These are phyloP conservation scores for Alternaria triticimaculans DNA, from an alignment of 2,329 filamentous ascomycete genomes.

Conservation along the genomic window DNA sequence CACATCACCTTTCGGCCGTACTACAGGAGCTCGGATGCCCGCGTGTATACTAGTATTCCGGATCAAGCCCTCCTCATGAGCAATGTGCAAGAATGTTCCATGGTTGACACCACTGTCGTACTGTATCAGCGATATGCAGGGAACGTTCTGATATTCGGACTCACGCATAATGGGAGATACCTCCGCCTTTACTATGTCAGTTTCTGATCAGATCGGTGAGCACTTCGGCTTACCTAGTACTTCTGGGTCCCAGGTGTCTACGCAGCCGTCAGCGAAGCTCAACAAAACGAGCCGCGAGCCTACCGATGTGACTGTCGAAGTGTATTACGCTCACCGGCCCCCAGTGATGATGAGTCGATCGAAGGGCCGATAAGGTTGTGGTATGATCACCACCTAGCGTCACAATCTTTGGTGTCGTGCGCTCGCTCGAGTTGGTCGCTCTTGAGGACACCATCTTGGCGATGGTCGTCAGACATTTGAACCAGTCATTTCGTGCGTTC, in stretches of 20 bases:
- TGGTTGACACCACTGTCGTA: conserved; percentile 60
- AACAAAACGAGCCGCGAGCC: background rate
- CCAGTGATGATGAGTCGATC: conserved; percentile 59
- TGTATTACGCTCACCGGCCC: conserved; percentile 64
- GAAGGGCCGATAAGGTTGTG: conserved; percentile 60
- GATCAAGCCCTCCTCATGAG: conserved; percentile 67
- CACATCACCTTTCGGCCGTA: conserved; percentile 58
- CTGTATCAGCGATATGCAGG: conserved; percentile 1
- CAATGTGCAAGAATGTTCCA: conserved; percentile 68
- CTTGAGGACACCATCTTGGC: conserved; percentile 55
- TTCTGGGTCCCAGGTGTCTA: conserved; percentile 64
- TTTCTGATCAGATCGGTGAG: background rate
- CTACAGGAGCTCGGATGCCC: conserved; percentile 64
- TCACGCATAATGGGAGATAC: conserved; percentile 66
- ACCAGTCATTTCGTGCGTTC: background rate
- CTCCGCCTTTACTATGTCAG: conserved; percentile 53
- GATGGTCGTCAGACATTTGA: background rate
- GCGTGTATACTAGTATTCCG: conserved; percentile 66
- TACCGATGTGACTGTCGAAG: conserved; percentile 61
- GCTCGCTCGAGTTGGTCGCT: conserved; percentile 54
- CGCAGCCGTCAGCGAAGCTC: background rate
- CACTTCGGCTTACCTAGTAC: conserved; percentile 53
- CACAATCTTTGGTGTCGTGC: conserved; percentile 58
- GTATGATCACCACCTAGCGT: conserved; percentile 64
- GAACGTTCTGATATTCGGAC: conserved; percentile 24